Evolutionary conservation across 108 stramenopile genomes (phyloP), one percentile per base, ranked within the genome.

Genomic region (Cyclotella sp.): DNA sequence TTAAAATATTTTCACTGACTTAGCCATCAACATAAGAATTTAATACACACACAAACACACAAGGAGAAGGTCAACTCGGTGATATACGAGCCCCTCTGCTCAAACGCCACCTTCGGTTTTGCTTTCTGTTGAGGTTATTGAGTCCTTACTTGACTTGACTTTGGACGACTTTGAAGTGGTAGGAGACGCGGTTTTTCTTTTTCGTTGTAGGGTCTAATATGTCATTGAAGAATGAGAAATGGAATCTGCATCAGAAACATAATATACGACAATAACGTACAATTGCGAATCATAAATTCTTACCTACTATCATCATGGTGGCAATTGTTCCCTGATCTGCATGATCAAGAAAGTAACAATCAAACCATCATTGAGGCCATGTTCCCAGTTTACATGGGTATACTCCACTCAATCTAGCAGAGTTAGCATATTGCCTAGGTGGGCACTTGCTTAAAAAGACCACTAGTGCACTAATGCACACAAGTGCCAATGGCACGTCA

Each of bases 401-500:
- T n/a, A n/a, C n/a, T n/a, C n/a, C n/a, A n/a, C n/a, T n/a, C n/a
- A n/a, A n/a, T n/a, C n/a, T n/a, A n/a, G n/a, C n/a, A n/a, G n/a
- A n/a, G n/a, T n/a, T n/a, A n/a, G n/a, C n/a, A n/a, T n/a, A n/a
- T n/a, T n/a, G n/a, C n/a, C n/a, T n/a, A n/a, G n/a, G n/a, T n/a
- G n/a, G n/a, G n/a, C n/a, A n/a, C n/a, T n/a, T n/a, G n/a, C n/a
- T n/a, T n/a, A n/a, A n/a, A n/a, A n/a, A n/a, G n/a, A n/a, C n/a
- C n/a, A n/a, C n/a, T n/a, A n/a, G n/a, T n/a, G n/a, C n/a, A n/a
- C n/a, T n/a, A n/a, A n/a, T n/a, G n/a, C n/a, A n/a, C n/a, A n/a
- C n/a, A n/a, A n/a, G n/a, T n/a, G n/a, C n/a, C n/a, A n/a, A 73
- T 64, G 16, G 82, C 82, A 75, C 72, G 77, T 8, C 42, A 29